phyloP scores from a whole-genome alignment of 2,329 filamentous ascomycete genomes.

The Colletotrichum sp. region DNA sequence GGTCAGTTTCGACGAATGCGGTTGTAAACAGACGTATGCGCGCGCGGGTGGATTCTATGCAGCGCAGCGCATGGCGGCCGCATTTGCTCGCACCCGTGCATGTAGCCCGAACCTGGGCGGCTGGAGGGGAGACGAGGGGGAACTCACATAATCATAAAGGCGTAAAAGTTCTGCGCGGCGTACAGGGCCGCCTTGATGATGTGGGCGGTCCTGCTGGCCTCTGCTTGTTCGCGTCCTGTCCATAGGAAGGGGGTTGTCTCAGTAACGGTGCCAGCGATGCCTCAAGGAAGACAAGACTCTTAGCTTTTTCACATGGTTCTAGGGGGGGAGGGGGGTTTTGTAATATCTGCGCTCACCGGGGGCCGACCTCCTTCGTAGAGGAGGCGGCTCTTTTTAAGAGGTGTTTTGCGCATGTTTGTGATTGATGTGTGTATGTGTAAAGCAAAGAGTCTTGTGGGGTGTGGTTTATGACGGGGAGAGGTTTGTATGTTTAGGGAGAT shows the following conservation, averaged over 20 bases:
- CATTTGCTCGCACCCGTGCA: background rate
- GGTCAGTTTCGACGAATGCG: background rate
- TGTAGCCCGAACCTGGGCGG: background rate
- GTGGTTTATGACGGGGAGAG: background rate
- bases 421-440: background rate
- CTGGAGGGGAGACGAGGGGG: too few relatives aligned
- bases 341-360: conserved; percentile 13
- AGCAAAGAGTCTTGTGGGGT: background rate
- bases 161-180: conserved; percentile 95
- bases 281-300: conserved; percentile 26
- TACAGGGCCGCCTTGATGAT: conserved; percentile 84
- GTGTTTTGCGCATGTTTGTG: background rate
- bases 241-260: conserved; percentile 68
- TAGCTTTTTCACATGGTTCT: conserved; percentile 19
- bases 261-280: conserved; percentile 54
- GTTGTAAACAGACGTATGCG: background rate
- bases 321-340: background rate
- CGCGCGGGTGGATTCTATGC: background rate
- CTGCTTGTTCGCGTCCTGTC: conserved; percentile 74
- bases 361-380: conserved; percentile 8
- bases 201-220: conserved; percentile 71
- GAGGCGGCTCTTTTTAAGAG: conserved; percentile 1
- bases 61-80: background rate
- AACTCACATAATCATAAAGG: conserved; percentile 98
- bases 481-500: background rate